Base-by-base conservation (phyloP, 1,284 basidiomycete species). In the Trametes pubescens region DNA sequence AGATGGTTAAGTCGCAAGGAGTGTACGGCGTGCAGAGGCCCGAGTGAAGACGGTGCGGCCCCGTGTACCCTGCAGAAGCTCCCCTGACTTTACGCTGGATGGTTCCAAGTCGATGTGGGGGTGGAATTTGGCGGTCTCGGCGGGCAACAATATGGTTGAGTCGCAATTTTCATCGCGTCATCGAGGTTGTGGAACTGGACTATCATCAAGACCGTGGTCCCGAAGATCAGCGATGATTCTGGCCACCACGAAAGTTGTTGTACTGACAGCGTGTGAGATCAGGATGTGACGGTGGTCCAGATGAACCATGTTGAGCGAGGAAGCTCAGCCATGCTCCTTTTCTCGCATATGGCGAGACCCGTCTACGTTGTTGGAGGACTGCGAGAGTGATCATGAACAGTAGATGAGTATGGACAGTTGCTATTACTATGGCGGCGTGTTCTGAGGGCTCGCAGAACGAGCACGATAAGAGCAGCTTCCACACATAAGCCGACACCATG, bases 161-260 rank as follows among this genome's bases (percentile, higher is more conserved):
- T 62, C 59, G 34, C 69, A 70, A 21, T 58, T 47, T 70, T 67
- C 69, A 70, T 70, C 14, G 59, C 59, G 47, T 65, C 66, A 59
- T 70, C 69, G 10, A 69, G 40, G 61, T 67, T 67, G 35, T 65
- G 63, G 61, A 69, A 69, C 37, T 64, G 62, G 7, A 56, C 47
- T 8, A 64, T 44, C 6, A 63, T 67, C 18, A 65, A 67, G 22
- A 59, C 57, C 68, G 11, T 65, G 38, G 13, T 1, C 11, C 1
- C 38, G 34, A 47, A 18, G 38, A 24, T 51, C 22, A 46, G 46
- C 44, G 4, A 22, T 29, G 14, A 3, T 34, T n/a, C 22, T 29
- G 40, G 24, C 1, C 16, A n/a, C 8, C 7, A 13, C 5, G n/a
- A 14, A 22, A 24, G 21, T 0, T 13, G 16, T 14, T n/a, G n/a